These are phyloP conservation scores for Epicoccum sorghinum DNA, from an alignment of 2,329 filamentous ascomycete species.

Conservation along the genomic window DNA sequence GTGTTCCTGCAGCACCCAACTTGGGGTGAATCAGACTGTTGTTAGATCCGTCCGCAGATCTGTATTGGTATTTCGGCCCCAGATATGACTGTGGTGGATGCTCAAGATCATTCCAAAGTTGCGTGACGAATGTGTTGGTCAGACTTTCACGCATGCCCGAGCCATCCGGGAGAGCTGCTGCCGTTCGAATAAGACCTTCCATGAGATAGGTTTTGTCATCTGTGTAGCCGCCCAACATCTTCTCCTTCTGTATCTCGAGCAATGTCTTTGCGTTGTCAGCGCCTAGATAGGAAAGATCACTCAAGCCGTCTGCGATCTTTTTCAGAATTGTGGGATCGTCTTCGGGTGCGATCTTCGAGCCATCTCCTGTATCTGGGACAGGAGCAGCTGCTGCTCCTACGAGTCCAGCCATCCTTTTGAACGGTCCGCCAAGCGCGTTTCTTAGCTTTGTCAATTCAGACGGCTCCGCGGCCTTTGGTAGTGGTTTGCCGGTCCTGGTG, in stretches of 20 bases:
- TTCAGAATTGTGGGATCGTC: constrained; percentile 40
- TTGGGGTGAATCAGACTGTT: constrained; percentile 67
- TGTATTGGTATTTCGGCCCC: constrained; percentile 53
- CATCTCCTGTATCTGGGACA: constrained; percentile 52
- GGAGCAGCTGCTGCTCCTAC: constrained; percentile 38
- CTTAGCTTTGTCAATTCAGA: constrained; percentile 44
- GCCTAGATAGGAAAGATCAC: constrained; percentile 42
- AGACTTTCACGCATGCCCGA: constrained; percentile 48
- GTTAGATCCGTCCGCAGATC: constrained; percentile 57
- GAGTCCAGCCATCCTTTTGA: constrained; percentile 36
- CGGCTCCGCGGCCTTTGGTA: constrained; percentile 37
- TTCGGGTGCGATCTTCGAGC: constrained; percentile 45
- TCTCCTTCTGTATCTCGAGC: constrained; percentile 43
- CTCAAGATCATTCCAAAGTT: constrained; percentile 56
- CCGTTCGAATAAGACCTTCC: constrained; percentile 62
- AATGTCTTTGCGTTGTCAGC: constrained; percentile 47
- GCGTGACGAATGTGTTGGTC: constrained; percentile 53
- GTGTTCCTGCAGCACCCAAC: constrained; percentile 68
- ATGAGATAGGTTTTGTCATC: constrained; percentile 69
- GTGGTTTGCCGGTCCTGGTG: constrained; percentile 35
- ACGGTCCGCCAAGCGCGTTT: constrained; percentile 35
- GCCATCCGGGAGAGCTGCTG: constrained; percentile 50
- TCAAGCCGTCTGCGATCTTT: constrained; percentile 41
- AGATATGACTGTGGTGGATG: constrained; percentile 56
- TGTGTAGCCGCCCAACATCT: constrained; percentile 57